phyloP scores from a whole-genome alignment of 208 protist genomes.

The Kentomonas sorsogonicus region DNA sequence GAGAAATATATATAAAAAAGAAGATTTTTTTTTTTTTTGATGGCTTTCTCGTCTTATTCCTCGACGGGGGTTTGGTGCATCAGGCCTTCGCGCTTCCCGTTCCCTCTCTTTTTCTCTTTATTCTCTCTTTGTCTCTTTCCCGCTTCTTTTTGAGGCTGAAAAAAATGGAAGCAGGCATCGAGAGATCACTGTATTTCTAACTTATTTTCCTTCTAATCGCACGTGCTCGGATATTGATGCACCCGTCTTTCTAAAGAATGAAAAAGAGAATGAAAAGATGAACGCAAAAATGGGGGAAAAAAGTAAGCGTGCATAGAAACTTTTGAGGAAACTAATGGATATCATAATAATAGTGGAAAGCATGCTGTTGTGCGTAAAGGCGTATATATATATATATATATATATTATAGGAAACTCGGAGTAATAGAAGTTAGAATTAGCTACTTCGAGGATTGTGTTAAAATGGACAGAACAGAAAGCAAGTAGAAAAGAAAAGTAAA shows the following conservation, averaged over 20 bases:
- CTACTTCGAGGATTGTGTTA: background rate
- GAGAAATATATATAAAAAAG: background rate
- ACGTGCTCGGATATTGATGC: background rate
- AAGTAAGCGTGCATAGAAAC: too few species aligned
- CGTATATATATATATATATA: background rate
- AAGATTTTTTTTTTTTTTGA: conserved; percentile 4
- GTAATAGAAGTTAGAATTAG: background rate
- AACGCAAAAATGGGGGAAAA: background rate
- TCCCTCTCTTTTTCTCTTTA: too few species aligned
- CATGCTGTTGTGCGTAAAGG: background rate
- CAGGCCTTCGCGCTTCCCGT: too few species aligned
- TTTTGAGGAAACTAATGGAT: too few species aligned
- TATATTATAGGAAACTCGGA: background rate
- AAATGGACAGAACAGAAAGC: background rate
- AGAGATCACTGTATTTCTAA: too few species aligned
- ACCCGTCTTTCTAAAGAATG: background rate
- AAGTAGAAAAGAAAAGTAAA: background rate
- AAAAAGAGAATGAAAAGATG: background rate
- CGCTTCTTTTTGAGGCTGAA: background rate
- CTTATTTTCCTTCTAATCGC: conserved; percentile 2
- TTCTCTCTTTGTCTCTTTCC: background rate
- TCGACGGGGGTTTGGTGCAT: too few species aligned
- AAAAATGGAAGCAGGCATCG: too few species aligned
- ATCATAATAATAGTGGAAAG: too few species aligned
- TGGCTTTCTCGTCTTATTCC: background rate